Base-by-base conservation (phyloP, 257 asterid species). In the Nyctanthes arbortristis region DNA sequence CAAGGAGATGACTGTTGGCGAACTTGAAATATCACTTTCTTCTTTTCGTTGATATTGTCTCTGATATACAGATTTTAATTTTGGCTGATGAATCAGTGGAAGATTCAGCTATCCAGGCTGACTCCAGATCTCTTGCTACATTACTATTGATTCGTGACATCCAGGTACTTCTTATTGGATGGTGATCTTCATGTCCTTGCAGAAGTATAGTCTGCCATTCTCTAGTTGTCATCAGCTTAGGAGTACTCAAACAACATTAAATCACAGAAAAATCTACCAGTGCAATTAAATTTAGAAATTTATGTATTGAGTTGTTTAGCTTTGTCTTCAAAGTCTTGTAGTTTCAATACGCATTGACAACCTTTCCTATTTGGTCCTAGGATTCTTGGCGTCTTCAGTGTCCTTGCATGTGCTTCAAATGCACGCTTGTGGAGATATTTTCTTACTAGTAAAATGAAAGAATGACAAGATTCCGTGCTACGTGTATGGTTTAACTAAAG, bases 61-160 rank as follows among this genome's bases (percentile, higher is more conserved):
- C 72, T 71, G 54, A 71, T 24, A 60, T 73, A 69, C 81, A 91
- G 96, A 91, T 87, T 73, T 82, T 91, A 75, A 91, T 91, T 78
- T 81, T 91, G 85, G 97, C 96, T n/a, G 97, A 91, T 75, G 96
- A 91, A 73, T 89, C 96, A 33, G 96, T 88, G 31, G 97, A 91
- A 80, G 96, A 91, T 75, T 89, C 97, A 16, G 97, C 96, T 40
- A 89, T 91, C 67, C 94, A 87, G 86, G 97, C 95, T 62, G 97
- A 91, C 82, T 91, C 97, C 33, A 87, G 97, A 82, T 91, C 97
- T 69, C 96, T 91, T 67, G 96, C 97, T 61, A 91, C 97, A 36
- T 81, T 91, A 68, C 84, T 91, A 72, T 81, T 88, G 80, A 88
- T 91, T 75, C 96, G 95, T 67, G 97, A 91, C 80, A 91, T 91